A percentile compares a stretch with the other conserved stretches of the same genome.
These are phyloP conservation scores for Candida anutae DNA, from an alignment of 1,139 yeast genomes.

Conservation along the genomic window DNA sequence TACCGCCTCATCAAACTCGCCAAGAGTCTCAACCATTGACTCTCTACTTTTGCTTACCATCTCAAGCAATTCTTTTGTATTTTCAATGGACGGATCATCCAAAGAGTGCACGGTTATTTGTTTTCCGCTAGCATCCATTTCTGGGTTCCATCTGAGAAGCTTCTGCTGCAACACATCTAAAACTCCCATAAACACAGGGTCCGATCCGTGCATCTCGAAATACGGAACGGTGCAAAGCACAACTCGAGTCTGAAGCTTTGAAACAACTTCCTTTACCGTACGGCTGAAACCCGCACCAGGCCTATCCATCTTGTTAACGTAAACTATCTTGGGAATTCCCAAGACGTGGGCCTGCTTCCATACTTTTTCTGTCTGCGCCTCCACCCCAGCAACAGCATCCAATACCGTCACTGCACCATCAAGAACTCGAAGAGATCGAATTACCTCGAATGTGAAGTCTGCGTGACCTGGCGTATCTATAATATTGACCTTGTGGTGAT, in stretches of 20 bases:
- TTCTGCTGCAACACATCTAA: constrained; percentile 70
- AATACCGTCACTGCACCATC: constrained; percentile 91
- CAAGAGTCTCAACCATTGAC: constrained; percentile 73
- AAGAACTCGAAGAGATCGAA: constrained; percentile 75
- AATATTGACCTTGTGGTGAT: constrained; percentile 63
- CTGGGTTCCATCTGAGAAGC: constrained; percentile 53
- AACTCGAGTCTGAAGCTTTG: constrained; percentile 67
- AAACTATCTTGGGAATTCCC: constrained; percentile 66
- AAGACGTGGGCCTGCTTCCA: constrained; percentile 80
- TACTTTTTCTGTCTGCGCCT: constrained; percentile 95
- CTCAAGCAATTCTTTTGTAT: constrained; percentile 27
- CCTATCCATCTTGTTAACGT: constrained; percentile 92
- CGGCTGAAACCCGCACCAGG: constrained; percentile 92
- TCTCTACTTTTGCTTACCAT: constrained; percentile 57
- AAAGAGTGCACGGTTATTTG: constrained; percentile 35
- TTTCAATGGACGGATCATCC: constrained; percentile 25
- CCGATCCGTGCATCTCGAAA: constrained; percentile 35
- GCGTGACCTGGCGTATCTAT: constrained; percentile 99
- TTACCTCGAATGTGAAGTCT: constrained; percentile 93
- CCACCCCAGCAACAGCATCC: constrained; percentile 97
- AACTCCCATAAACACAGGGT: constrained; percentile 64
- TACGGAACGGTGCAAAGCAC: constrained; percentile 76
- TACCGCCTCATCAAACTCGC: constrained; percentile 72
- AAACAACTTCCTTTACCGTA: constrained; percentile 79
- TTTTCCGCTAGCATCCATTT: constrained; percentile 44